Base-by-base conservation (phyloP, 768 basidiomycete genomes). In the Jaapia argillacea region DNA sequence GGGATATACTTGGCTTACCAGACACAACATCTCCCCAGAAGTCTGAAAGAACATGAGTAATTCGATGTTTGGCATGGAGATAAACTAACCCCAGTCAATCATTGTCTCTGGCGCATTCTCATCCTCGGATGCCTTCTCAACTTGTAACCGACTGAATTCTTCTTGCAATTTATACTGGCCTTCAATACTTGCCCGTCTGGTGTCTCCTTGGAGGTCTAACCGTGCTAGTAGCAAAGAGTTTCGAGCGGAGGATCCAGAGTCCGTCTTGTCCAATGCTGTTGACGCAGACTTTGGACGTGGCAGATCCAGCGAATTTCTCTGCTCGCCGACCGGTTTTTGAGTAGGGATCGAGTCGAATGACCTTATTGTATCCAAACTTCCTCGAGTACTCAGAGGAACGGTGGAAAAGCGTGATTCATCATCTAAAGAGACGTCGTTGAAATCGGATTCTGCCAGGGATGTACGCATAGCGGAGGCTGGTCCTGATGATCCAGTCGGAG, bases 1-100 rank as follows among this genome's bases (percentile, higher is more conserved):
- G 16, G 45, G 20, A 40, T 31, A 35, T 38, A 27, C 20, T 24
- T 44, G 43, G 51, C 65, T 33, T 54, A 85, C 87, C 87, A 51
- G 85, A 87, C 57, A 97, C 84, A 2, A 99, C 93, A 6, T 72
- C 75, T 1, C 92, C 93, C 96, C 96, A 96, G 65, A 98, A 96
- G 52, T 85, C 88, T 92, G 50, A 37, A 51, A 45, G 36, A 50
- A 26, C 14, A 42, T 31, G 41, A 45, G 38, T 24, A n/a, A 25
- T 24, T 42, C 23, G 36, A 33, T 22, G 40, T 31, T 45, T 35
- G 45, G 21, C 16, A 41, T 40, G 27, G 13, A 21, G 12, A 20
- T 26, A 31, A 18, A 66, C 72, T 45, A 54, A 87, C 87, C 80
- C 88, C 86, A 90, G 54, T 89, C 85, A 52, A 88, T n/a, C n/a